Percentiles rank a stretch among this genome's conserved stretches.
Conservation (phyloP, 2,329 filamentous ascomycete species). For the Fusarium piperis region DNA sequence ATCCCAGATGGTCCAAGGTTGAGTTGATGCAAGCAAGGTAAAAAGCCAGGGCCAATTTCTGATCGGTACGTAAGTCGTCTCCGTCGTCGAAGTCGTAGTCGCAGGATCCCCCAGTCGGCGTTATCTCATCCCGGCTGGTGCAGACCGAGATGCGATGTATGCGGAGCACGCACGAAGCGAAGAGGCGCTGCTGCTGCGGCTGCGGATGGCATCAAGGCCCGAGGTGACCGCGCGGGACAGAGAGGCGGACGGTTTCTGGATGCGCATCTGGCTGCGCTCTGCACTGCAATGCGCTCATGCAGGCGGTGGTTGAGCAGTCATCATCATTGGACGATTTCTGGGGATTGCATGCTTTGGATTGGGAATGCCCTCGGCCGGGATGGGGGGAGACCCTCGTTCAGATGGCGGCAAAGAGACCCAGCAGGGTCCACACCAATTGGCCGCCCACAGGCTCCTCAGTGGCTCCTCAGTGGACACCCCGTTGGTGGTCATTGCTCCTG, state of each 20-base stretch:
- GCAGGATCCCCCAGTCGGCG: conserved; percentile 10
- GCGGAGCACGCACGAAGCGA: conserved; percentile 2
- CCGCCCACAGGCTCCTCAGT: conserved; percentile 16
- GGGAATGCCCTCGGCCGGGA: conserved; percentile 17
- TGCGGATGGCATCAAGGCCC: not conserved
- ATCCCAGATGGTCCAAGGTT: conserved; percentile 7
- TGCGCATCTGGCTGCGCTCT: conserved; percentile 13
- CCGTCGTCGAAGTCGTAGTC: conserved; percentile 22
- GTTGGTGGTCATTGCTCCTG: conserved; percentile 25
- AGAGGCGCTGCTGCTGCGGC: not conserved
- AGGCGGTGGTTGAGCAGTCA: conserved; percentile 28
- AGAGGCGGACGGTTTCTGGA: not conserved
- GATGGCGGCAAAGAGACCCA: conserved; percentile 36
- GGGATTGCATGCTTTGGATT: conserved; percentile 9
- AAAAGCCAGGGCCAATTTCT: conserved; percentile 28
- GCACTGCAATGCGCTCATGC: conserved; percentile 24
- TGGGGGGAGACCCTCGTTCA: conserved; percentile 29
- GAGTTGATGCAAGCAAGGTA: conserved; percentile 31
- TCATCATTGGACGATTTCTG: conserved; percentile 37
- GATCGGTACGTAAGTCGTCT: conserved; percentile 17
- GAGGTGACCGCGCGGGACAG: not conserved
- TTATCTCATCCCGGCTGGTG: conserved; percentile 7
- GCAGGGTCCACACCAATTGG: conserved; percentile 24
- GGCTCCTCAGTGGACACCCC: conserved; percentile 24
- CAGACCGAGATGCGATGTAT: conserved; percentile 13